Conservation (phyloP, 257 asterid species). For the Rehmannia glutinosa region DNA sequence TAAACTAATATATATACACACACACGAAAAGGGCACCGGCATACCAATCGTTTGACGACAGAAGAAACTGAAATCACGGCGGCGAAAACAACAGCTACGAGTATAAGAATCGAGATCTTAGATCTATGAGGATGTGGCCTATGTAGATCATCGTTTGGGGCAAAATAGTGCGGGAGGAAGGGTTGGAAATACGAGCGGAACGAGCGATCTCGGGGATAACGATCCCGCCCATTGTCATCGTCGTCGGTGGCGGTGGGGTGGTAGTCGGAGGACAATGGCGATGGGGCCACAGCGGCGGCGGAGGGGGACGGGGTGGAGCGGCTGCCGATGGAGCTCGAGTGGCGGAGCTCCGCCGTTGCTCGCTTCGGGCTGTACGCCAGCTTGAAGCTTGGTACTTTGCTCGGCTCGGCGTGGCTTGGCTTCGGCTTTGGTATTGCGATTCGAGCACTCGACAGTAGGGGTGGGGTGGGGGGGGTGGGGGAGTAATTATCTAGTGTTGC, state of each 20-base stretch:
- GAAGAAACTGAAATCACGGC: slow-evolving; percentile 49
- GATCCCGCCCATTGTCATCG: slow-evolving; percentile 64
- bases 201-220: slow-evolving; percentile 75
- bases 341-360: slow-evolving; percentile 99
- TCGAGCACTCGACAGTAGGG: slow-evolving; percentile 3
- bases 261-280: slow-evolving; percentile 53
- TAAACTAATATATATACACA: neutral
- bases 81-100: slow-evolving; percentile 39
- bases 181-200: slow-evolving; percentile 48
- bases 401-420: slow-evolving; percentile 16
- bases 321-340: slow-evolving; percentile 79
- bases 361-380: slow-evolving; percentile 99
- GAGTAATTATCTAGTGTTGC: slow-evolving; percentile 32
- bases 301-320: slow-evolving; percentile 54
- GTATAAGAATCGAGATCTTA: slow-evolving; percentile 59
- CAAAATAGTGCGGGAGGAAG: slow-evolving; percentile 43
- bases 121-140: slow-evolving; percentile 50
- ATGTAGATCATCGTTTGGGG: slow-evolving; percentile 51
- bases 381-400: slow-evolving; percentile 25
- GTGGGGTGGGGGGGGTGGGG: neutral
- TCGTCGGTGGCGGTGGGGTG: slow-evolving; percentile 29
- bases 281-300: slow-evolving; percentile 42
- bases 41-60: slow-evolving; percentile 64
- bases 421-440: slow-evolving; percentile 10
- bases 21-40: slow-evolving; percentile 21